Evolutionary conservation across 108 stramenopile species (phyloP).

Genomic region (Craspedostauros australis): DNA sequence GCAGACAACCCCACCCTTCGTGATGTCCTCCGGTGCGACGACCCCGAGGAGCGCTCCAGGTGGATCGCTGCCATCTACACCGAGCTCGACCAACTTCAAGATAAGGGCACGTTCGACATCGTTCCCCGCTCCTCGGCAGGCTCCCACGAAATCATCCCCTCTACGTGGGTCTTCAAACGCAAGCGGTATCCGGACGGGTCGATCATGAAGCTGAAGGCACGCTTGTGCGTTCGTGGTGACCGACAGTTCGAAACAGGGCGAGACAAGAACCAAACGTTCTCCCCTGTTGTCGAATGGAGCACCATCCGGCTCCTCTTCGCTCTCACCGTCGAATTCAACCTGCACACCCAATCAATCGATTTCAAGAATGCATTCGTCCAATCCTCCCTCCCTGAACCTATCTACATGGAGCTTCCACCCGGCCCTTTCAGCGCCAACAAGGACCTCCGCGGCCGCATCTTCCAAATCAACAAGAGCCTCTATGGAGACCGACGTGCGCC

Average conservation of each 20-base stretch:
- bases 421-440: background rate
- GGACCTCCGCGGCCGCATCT: constrained; percentile 1
- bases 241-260: constrained; percentile 20
- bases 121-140: background rate
- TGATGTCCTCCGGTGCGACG: background rate
- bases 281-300: constrained; percentile 41
- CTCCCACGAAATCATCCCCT: background rate
- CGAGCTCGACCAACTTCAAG: background rate
- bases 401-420: constrained; percentile 13
- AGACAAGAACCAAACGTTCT: constrained; percentile 26
- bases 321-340: constrained; percentile 1
- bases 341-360: constrained; percentile 13
- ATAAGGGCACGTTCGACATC: background rate
- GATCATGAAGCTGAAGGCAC: constrained; percentile 23
- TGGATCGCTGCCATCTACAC: background rate
- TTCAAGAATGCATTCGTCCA: constrained; percentile 25
- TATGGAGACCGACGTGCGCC: constrained; percentile 34
- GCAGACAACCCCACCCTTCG: constrained; percentile 1
- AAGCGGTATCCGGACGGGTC: constrained; percentile 24
- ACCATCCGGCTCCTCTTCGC: constrained; percentile 13
- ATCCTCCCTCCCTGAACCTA: constrained; percentile 2
- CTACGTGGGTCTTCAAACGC: constrained; percentile 22
- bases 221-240: constrained; percentile 34
- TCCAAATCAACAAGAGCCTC: constrained; percentile 16
- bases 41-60: background rate